A percentile compares a stretch with the other conserved stretches of the same genome.
Conservation (phyloP, 139 green algal genomes). For the Mesotaenium endlicherianum region DNA sequence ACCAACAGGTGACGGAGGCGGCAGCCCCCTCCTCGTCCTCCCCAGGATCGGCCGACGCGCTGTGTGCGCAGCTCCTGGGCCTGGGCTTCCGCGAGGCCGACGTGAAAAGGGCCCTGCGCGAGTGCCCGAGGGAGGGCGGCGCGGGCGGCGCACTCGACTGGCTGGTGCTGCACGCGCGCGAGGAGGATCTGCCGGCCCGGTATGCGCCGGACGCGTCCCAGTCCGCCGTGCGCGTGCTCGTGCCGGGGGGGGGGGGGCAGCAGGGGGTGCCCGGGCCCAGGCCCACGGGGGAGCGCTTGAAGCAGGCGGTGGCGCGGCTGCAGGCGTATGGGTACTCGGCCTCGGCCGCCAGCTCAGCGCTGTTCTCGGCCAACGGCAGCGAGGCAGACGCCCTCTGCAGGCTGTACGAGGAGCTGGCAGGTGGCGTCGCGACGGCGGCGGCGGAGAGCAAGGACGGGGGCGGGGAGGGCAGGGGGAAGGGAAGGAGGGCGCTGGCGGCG, state of each 20-base stretch:
- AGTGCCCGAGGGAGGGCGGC: not conserved
- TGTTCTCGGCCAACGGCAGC: not conserved
- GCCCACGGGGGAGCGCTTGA: not conserved
- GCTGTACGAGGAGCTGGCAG: not conserved
- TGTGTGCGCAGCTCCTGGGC: not conserved
- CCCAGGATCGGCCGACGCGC: not conserved
- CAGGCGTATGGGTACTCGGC: constrained; percentile 1
- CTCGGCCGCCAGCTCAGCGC: not conserved
- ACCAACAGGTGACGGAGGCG: too few species aligned
- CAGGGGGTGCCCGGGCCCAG: not conserved
- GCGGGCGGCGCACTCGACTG: constrained; percentile 38
- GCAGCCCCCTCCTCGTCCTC: too few species aligned
- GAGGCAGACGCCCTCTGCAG: not conserved
- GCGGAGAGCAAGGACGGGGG: not conserved
- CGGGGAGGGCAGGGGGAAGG: not conserved
- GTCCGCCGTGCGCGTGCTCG: constrained; percentile 6
- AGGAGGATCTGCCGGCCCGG: constrained; percentile 37
- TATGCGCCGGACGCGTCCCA: constrained; percentile 34
- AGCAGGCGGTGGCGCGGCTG: not conserved
- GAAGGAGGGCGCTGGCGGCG: not conserved
- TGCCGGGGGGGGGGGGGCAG: not conserved
- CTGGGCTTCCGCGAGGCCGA: constrained; percentile 31
- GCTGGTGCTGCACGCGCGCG: constrained; percentile 51
- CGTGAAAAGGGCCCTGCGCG: not conserved
- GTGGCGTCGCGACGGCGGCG: not conserved